These are phyloP conservation scores for Arthroderma uncinatum DNA, from an alignment of 2,329 filamentous ascomycete genomes.

Conservation along the genomic window DNA sequence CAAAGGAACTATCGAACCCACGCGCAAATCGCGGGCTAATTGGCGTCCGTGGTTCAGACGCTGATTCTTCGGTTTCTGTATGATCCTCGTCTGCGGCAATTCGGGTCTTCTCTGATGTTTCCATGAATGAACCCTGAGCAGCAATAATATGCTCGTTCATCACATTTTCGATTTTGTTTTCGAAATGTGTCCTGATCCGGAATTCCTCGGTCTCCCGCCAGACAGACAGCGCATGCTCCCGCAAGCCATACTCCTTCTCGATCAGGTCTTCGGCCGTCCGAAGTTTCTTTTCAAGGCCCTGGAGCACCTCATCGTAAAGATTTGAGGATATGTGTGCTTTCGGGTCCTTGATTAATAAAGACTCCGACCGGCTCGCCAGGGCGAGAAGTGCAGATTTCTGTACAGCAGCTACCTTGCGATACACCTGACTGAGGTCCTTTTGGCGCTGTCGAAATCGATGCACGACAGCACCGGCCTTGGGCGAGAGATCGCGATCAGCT, in stretches of 20 bases:
- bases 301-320: slow-evolving; percentile 29
- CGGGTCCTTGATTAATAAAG: slow-evolving; percentile 31
- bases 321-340: slow-evolving; percentile 31
- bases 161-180: slow-evolving; percentile 21
- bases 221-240: slow-evolving; percentile 23
- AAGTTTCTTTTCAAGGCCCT: slow-evolving; percentile 22
- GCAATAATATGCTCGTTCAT: slow-evolving; percentile 31
- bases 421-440: slow-evolving; percentile 33
- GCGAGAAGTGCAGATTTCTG: slow-evolving; percentile 33
- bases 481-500: slow-evolving; percentile 24
- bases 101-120: slow-evolving; percentile 29
- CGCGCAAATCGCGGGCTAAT: slow-evolving; percentile 9
- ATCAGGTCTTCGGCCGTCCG: slow-evolving; percentile 22
- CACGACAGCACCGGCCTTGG: slow-evolving; percentile 28
- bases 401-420: slow-evolving; percentile 31
- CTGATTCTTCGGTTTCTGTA: slow-evolving; percentile 23
- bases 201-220: slow-evolving; percentile 24
- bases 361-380: slow-evolving; percentile 30
- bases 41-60: slow-evolving; percentile 10
- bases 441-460: slow-evolving; percentile 33
- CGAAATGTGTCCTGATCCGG: slow-evolving; percentile 25
- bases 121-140: slow-evolving; percentile 32
- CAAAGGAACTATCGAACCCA: slow-evolving; percentile 27
- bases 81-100: slow-evolving; percentile 34
- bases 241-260: slow-evolving; percentile 25